Conservation (phyloP, 306 rosid genomes). For the Luffa aegyptiaca region DNA sequence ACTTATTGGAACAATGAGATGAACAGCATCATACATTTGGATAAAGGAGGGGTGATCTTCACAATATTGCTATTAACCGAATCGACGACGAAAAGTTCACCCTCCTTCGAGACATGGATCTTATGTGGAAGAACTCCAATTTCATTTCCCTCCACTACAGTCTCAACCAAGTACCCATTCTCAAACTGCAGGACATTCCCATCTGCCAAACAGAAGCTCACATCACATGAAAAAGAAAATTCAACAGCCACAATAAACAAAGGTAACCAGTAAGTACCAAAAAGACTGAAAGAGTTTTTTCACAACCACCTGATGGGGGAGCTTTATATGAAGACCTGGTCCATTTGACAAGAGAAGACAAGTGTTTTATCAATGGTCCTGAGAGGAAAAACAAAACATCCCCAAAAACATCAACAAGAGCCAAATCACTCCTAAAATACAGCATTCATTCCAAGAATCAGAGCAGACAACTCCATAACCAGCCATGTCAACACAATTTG, state of each 20-base stretch:
- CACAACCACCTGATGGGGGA: conserved; percentile 52
- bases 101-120: conserved; percentile 77
- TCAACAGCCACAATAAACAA: background rate
- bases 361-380: conserved; percentile 78
- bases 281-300: background rate
- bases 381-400: conserved; percentile 14
- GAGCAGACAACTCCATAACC: background rate
- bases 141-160: conserved; percentile 74
- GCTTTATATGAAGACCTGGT: conserved; percentile 62
- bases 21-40: conserved; percentile 50
- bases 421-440: background rate
- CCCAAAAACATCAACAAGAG: background rate
- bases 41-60: conserved; percentile 69
- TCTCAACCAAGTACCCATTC: conserved; percentile 90
- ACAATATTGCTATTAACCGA: conserved; percentile 75
- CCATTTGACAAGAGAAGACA: conserved; percentile 76
- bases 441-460: background rate
- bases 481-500: background rate
- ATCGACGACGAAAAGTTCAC: conserved; percentile 88
- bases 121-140: conserved; percentile 78
- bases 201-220: conserved; percentile 40
- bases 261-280: background rate
- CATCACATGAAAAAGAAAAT: background rate
- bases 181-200: conserved; percentile 83
- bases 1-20: background rate